phyloP scores from a whole-genome alignment of 441 rosid species.

The Aquilaria agallochum region DNA sequence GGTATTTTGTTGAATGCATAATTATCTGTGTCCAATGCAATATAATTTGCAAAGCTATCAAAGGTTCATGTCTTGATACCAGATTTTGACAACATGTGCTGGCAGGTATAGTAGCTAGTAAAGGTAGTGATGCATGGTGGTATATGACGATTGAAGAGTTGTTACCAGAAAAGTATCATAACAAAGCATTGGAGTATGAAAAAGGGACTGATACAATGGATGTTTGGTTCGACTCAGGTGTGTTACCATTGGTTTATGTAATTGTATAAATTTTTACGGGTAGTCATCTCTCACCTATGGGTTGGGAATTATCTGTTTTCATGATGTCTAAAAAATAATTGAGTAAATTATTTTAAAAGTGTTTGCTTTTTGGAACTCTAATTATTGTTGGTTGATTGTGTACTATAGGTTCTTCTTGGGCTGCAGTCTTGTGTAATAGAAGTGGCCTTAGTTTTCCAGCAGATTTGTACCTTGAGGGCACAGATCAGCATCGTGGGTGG shows the following conservation, averaged over 20 bases:
- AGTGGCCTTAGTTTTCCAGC: constrained; percentile 73
- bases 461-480: constrained; percentile 93
- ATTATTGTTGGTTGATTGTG: constrained; percentile 18
- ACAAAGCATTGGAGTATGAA: constrained; percentile 73
- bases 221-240: constrained; percentile 99
- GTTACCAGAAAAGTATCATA: constrained; percentile 78
- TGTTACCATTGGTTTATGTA: constrained; percentile 9
- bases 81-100: constrained; percentile 15
- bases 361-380: constrained; percentile 4
- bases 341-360: constrained; percentile 10
- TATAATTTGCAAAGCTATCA: not conserved
- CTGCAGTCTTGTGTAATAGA: constrained; percentile 85
- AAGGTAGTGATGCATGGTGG: constrained; percentile 99
- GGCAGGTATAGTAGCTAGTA: constrained; percentile 75
- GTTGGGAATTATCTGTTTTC: too few species aligned
- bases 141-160: constrained; percentile 86
- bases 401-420: constrained; percentile 94
- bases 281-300: too few species aligned
- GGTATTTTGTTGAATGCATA: too few species aligned
- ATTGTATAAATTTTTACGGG: not conserved
- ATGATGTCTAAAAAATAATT: too few species aligned
- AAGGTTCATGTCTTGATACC: not conserved
- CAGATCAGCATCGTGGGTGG: constrained; percentile 99
- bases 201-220: constrained; percentile 99
- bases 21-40: constrained; percentile 9